phyloP scores from a whole-genome alignment of 208 protist genomes.

The Polymyxa betae region DNA sequence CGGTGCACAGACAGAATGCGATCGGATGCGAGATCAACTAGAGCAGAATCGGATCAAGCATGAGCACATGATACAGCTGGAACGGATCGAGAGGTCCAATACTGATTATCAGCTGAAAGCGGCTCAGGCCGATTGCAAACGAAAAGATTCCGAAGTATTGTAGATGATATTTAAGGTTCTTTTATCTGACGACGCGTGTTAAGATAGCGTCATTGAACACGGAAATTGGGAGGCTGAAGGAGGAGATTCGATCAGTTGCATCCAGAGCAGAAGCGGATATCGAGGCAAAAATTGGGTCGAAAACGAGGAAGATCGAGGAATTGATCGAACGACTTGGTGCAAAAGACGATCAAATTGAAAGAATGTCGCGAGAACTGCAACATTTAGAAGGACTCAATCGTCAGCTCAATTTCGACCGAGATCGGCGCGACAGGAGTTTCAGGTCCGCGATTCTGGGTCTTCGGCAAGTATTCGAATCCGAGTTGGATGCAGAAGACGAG shows the following conservation, averaged over 20 bases:
- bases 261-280: not conserved
- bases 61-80: not conserved
- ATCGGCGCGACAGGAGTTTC: not conserved
- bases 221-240: not conserved
- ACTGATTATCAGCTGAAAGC: not conserved
- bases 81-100: not conserved
- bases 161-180: not conserved
- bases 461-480: not conserved
- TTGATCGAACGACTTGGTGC: not conserved
- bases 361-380: not conserved
- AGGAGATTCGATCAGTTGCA: not conserved
- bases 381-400: not conserved
- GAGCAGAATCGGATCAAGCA: not conserved
- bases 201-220: not conserved
- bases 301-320: not conserved
- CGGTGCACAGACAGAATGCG: not conserved
- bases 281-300: not conserved
- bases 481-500: not conserved
- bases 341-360: not conserved
- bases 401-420: not conserved
- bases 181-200: not conserved
- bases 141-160: not conserved
- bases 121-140: not conserved
- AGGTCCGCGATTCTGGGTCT: not conserved
- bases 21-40: not conserved